Conservation (phyloP, 2,329 filamentous ascomycete genomes). For the Sclerotinia nivalis region DNA sequence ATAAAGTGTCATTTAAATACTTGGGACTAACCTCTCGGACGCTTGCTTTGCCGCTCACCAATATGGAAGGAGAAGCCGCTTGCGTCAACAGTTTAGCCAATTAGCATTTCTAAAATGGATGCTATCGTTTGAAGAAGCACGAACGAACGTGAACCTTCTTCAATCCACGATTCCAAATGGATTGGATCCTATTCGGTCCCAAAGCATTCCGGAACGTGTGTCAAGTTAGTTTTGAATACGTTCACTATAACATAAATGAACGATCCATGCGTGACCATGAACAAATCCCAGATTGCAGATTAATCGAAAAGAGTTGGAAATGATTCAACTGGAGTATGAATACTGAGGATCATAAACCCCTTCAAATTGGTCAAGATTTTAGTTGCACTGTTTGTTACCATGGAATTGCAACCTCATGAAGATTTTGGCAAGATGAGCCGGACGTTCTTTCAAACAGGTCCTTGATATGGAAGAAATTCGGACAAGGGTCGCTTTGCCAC, state of each 20-base stretch:
- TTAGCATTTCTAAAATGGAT: not conserved
- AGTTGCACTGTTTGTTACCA: not conserved
- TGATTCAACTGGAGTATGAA: not conserved
- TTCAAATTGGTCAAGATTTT: not conserved
- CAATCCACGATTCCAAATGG: not conserved
- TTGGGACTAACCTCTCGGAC: conserved; percentile 11
- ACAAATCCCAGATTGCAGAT: not conserved
- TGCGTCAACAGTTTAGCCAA: not conserved
- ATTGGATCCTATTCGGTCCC: not conserved
- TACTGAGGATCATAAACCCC: not conserved
- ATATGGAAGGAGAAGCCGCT: conserved; percentile 13
- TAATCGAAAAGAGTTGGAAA: not conserved
- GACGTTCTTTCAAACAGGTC: conserved; percentile 1
- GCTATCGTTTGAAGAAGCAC: not conserved
- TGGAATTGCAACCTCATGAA: not conserved
- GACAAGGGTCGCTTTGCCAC: not conserved
- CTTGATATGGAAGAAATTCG: not conserved
- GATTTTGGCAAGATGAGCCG: conserved; percentile 10
- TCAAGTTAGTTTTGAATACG: not conserved
- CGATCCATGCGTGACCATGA: not conserved
- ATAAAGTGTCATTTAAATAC: not conserved
- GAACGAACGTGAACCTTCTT: not conserved
- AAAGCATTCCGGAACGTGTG: not conserved
- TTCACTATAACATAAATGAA: not conserved
- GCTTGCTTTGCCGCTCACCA: conserved; percentile 12